A percentile compares a stretch with the other conserved stretches of the same genome.
phyloP scores from a whole-genome alignment of 257 asterid species.

The Catharanthus roseus region DNA sequence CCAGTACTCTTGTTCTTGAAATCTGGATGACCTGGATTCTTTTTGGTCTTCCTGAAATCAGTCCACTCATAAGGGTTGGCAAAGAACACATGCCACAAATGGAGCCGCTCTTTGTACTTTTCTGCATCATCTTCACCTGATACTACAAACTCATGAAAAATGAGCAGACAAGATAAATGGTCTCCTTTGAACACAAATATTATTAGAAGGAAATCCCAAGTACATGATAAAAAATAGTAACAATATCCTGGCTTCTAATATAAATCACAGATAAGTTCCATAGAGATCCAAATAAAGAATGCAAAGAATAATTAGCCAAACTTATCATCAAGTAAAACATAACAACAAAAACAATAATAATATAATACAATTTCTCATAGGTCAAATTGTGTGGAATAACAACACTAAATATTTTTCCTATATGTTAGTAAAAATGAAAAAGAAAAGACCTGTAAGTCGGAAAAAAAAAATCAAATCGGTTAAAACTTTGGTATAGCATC shows the following conservation, averaged over 20 bases:
- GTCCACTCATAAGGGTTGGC: conserved; percentile 72
- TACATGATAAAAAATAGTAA: too few species aligned
- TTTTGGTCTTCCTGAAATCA: conserved; percentile 53
- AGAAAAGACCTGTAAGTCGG: too few species aligned
- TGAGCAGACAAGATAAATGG: not conserved
- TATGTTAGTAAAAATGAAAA: not conserved
- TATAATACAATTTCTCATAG: not conserved
- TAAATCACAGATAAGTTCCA: not conserved
- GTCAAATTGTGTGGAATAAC: not conserved
- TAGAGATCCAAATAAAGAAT: not conserved
- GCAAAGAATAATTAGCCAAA: not conserved
- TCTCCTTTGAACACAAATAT: not conserved
- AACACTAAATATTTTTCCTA: not conserved
- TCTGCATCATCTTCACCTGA: conserved; percentile 37
- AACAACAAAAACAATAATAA: not conserved
- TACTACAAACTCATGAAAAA: conserved; percentile 1
- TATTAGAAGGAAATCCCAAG: not conserved
- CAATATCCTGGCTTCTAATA: not conserved
- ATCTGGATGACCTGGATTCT: conserved; percentile 45
- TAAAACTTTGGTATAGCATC: not conserved
- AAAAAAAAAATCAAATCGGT: not conserved
- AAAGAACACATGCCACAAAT: conserved; percentile 77
- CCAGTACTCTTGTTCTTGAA: conserved; percentile 68
- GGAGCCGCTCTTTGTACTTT: conserved; percentile 43
- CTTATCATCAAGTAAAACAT: not conserved